Evolutionary conservation across 78 protist genomes (phyloP).

Genomic region (Cavenderia fasciculata): DNA sequence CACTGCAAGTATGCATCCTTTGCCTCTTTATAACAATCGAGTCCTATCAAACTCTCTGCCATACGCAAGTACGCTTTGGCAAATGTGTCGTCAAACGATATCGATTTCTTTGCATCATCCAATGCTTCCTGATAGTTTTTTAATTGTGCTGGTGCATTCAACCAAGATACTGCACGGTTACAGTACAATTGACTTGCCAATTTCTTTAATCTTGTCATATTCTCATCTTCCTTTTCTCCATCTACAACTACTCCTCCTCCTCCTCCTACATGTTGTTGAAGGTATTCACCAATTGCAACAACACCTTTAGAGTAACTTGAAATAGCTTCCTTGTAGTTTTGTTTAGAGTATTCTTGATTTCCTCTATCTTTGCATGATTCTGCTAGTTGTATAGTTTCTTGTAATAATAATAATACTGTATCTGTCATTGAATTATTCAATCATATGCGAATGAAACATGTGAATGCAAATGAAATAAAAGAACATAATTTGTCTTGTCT

Average conservation of each 20-base stretch:
- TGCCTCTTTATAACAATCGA: conserved; percentile 36
- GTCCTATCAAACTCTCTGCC: conserved; percentile 27
- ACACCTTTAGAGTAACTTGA: neutral
- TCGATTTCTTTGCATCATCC: conserved; percentile 21
- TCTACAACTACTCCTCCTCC: too few species aligned
- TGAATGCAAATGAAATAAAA: too few species aligned
- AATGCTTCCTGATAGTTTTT: conserved; percentile 17
- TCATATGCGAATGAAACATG: too few species aligned
- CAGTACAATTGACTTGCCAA: conserved; percentile 2
- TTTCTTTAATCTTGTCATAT: neutral
- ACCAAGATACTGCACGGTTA: conserved; percentile 23
- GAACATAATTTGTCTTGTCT: too few species aligned
- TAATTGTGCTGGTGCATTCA: conserved; percentile 11
- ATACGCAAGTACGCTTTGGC: conserved; percentile 25
- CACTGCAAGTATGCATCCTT: conserved; percentile 45
- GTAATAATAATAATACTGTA: too few species aligned
- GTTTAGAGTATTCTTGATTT: conserved; percentile 9
- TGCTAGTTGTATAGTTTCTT: too few species aligned
- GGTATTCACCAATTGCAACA: neutral
- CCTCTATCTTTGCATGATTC: neutral
- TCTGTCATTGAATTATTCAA: too few species aligned
- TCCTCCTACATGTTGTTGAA: too few species aligned
- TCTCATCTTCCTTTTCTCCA: neutral
- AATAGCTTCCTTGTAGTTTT: neutral
- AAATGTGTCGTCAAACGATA: neutral